phyloP scores from a whole-genome alignment of 2,329 filamentous ascomycete species.

The Cladosporium velox region DNA sequence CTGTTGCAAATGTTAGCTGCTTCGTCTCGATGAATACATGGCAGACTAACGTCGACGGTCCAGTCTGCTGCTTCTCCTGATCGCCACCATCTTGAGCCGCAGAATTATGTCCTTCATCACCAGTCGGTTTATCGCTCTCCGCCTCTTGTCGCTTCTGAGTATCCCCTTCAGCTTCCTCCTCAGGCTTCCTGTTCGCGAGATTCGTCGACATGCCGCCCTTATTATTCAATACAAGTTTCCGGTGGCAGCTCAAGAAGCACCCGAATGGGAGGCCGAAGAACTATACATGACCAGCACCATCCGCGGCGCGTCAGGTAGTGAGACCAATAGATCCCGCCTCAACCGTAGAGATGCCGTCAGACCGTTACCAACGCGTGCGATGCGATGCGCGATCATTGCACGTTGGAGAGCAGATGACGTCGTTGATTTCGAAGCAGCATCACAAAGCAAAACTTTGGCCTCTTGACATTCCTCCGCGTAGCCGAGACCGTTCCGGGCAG shows the following conservation, averaged over 20 bases:
- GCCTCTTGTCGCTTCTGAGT: not conserved
- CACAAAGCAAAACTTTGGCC: not conserved
- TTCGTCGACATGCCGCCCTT: conserved; percentile 4
- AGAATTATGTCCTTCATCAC: not conserved
- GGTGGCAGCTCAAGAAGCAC: not conserved
- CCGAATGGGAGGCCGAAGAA: not conserved
- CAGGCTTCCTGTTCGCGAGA: not conserved
- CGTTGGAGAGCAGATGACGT: not conserved
- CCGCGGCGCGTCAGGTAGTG: not conserved
- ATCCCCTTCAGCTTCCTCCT: not conserved
- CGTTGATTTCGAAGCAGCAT: not conserved
- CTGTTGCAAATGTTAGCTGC: not conserved
- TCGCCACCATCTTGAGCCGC: not conserved
- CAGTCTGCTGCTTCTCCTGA: conserved; percentile 9
- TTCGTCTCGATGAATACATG: no score
- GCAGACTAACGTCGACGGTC: not conserved
- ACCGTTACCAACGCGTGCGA: not conserved
- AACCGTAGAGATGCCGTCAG: conserved; percentile 1
- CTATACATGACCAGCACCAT: not conserved
- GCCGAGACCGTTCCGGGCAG: not conserved
- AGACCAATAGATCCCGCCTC: not conserved
- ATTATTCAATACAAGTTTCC: not conserved
- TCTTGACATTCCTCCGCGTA: not conserved
- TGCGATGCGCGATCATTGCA: not conserved
- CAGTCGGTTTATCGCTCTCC: not conserved